These are phyloP conservation scores for Scheffersomyces segobiensis DNA, from an alignment of 1,139 yeast genomes.

Conservation along the genomic window DNA sequence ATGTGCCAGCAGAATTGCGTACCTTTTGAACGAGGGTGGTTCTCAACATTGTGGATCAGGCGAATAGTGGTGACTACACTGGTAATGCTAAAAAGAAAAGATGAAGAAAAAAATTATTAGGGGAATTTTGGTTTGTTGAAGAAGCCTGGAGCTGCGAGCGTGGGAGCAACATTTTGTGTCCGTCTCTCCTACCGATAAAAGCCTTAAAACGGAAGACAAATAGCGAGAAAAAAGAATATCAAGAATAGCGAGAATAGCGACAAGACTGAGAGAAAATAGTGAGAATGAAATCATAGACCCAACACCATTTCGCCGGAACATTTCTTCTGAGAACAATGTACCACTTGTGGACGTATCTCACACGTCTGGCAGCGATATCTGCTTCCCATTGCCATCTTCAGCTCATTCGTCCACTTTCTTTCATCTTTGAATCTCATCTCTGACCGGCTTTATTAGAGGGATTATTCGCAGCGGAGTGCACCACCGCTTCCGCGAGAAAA, in stretches of 20 bases:
- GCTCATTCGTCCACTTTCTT: not conserved
- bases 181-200: not conserved
- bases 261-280: no score
- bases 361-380: not conserved
- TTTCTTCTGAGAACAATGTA: no score
- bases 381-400: not conserved
- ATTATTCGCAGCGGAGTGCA: not conserved
- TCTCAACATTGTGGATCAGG: constrained; percentile 23
- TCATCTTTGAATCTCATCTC: not conserved
- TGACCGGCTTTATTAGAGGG: not conserved
- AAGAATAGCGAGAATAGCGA: not conserved
- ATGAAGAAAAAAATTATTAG: not conserved
- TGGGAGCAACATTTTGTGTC: not conserved
- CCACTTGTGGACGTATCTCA: no score
- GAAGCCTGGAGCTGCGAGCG: not conserved
- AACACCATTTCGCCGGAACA: no score
- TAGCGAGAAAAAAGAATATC: not conserved
- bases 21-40: constrained; percentile 28
- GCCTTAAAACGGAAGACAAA: not conserved
- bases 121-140: constrained; percentile 1
- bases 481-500: not conserved
- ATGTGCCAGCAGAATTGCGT: constrained; percentile 11
- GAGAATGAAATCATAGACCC: no score
- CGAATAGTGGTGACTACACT: not conserved
- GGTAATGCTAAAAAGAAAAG: not conserved